Evolutionary conservation across 164 flowering plant genomes (phyloP).

Genomic region (Tetrastigma voinierianum): DNA sequence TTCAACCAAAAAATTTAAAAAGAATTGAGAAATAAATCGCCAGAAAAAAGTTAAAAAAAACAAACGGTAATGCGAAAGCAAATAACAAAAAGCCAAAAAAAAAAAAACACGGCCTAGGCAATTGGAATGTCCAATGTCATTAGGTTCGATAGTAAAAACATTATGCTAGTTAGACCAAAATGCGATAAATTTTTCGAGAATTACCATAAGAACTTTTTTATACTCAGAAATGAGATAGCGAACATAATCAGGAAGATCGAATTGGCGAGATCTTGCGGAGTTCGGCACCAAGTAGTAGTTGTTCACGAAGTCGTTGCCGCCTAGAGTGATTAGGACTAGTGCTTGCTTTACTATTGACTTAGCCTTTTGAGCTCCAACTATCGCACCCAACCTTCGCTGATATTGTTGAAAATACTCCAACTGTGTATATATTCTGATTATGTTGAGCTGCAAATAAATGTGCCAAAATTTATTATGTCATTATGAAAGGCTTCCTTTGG

Average conservation of each 20-base stretch:
- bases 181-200: neutral
- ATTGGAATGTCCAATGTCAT: too few relatives aligned
- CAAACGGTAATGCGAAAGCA: too few relatives aligned
- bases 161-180: too few relatives aligned
- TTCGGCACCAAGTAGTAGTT: conserved; percentile 47
- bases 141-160: too few relatives aligned
- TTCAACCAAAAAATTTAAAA: too few relatives aligned
- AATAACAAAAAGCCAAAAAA: too few relatives aligned
- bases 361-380: conserved; percentile 22
- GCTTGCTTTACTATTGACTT: conserved; percentile 27
- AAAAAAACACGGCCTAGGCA: too few relatives aligned
- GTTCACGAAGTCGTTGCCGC: conserved; percentile 52
- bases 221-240: conserved; percentile 35
- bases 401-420: conserved; percentile 33
- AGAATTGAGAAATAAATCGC: too few relatives aligned
- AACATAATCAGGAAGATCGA: conserved; percentile 32
- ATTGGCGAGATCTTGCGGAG: conserved; percentile 46
- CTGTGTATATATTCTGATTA: conserved; percentile 33
- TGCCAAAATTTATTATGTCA: neutral
- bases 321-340: conserved; percentile 34
- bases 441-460: conserved; percentile 29
- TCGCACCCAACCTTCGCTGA: conserved; percentile 24
- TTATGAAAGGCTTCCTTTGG: too few relatives aligned
- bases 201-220: conserved; percentile 32
- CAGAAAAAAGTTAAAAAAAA: too few relatives aligned